These are phyloP conservation scores for Hibiscus syriacus DNA, from an alignment of 345 rosid species.

Conservation along the genomic window DNA sequence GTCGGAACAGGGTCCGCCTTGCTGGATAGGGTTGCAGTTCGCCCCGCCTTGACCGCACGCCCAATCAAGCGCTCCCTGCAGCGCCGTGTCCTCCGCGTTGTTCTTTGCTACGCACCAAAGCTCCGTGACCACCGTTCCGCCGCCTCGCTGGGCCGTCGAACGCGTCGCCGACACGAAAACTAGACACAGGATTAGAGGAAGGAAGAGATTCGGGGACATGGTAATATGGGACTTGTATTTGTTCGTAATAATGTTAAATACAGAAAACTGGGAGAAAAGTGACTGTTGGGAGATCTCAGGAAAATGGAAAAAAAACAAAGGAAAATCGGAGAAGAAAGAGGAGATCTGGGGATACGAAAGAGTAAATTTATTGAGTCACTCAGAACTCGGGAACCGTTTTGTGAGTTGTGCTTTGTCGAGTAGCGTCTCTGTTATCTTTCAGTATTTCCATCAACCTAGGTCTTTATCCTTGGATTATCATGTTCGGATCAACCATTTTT, in stretches of 20 bases:
- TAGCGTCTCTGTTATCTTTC: background rate
- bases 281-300: background rate
- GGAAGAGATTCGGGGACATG: constrained; percentile 2
- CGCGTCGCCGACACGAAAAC: background rate
- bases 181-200: constrained; percentile 10
- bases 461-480: too few species aligned
- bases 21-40: constrained; percentile 51
- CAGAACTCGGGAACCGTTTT: background rate
- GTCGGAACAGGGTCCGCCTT: constrained; percentile 61
- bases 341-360: background rate
- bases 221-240: too few species aligned
- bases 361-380: background rate
- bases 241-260: too few species aligned
- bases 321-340: background rate
- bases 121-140: constrained; percentile 25
- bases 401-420: background rate
- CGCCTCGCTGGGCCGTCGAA: constrained; percentile 20
- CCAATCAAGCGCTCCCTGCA: constrained; percentile 64
- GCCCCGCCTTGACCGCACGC: constrained; percentile 73
- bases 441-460: too few species aligned
- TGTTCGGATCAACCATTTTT: too few species aligned
- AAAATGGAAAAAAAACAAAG: background rate
- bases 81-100: constrained; percentile 66
- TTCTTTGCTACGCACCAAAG: constrained; percentile 92
- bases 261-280: too few species aligned